Base-by-base conservation (phyloP, 352 stramenopile genomes). In the Pythium rishiriense region DNA sequence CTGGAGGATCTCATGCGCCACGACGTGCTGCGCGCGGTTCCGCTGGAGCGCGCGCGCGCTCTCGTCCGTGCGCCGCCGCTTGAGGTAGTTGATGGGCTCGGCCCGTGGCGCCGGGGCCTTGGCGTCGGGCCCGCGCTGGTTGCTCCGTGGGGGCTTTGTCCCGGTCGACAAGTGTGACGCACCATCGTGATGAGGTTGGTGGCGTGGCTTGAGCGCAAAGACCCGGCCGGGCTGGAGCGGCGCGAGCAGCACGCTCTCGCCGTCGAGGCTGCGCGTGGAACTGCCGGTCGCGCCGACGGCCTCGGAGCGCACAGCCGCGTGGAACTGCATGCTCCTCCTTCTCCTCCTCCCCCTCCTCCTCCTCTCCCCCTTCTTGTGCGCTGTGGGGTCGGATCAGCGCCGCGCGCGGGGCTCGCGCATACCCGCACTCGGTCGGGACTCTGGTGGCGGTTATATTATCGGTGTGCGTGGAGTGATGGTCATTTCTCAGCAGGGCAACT, bases 1-100 rank as follows among this genome's bases (percentile, higher is more conserved):
- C 1, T 64, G 37, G 17, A 90, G 61, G 45, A 91, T 85, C 49
- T 90, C 81, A 21, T 74, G 69, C 4, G 66, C 71, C 4, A 85
- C 74, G 0, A 74, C 64, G 59, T 69, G 67, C 29, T 68, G 52
- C 9, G 52, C 29, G 26, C 79, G 81, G 43, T 85, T 90, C 15
- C 81, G 75, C 25, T 72, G 22, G 3, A 83, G 52, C 22, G 83
- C 81, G 3, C 64, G 66, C 25, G 68, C 75, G 63, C 81, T 90
- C 17, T 79, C 69, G 46, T 87, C 70, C 7, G 79, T 92, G 35
- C 83, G 77, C 11, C 83, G 78, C 12, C 89, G 64, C 15, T 73
- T 75, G 14, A 92, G 54, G 72, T 90, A 92, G 62, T 90, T 76
- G 64, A 92, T 76, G 4, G 76, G 73, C 50, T 89, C 80, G 0